Conservation (phyloP, 495 filamentous ascomycete species). For the Aspergillus steynii region DNA sequence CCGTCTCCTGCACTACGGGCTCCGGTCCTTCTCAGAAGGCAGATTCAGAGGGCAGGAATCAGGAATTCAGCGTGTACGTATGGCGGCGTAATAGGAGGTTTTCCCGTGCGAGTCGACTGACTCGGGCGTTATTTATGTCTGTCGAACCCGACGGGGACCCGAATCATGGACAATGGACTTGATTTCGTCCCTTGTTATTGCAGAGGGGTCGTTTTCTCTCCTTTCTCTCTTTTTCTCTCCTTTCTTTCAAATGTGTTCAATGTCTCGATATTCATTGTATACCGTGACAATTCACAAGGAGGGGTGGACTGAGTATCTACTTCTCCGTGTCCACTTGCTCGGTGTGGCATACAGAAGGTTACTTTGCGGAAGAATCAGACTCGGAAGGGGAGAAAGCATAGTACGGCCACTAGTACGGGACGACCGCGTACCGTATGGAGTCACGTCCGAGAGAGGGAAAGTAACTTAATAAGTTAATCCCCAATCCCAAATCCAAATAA, state of each 20-base stretch:
- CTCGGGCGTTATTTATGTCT: neutral
- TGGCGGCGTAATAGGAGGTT: too few species aligned
- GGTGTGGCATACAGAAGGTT: too few species aligned
- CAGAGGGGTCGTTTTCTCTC: neutral
- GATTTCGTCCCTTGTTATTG: neutral
- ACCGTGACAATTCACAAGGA: too few species aligned
- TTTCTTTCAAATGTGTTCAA: neutral
- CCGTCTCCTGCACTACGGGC: slow-evolving; percentile 1
- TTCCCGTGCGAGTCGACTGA: neutral
- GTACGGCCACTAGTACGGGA: neutral
- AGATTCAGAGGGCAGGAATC: too few species aligned
- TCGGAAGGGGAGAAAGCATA: neutral
- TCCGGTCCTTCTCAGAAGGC: neutral
- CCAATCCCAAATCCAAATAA: too few species aligned
- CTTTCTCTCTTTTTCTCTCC: slow-evolving; percentile 1
- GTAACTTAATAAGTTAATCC: too few species aligned
- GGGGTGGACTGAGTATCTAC: too few species aligned
- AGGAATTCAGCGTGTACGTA: too few species aligned
- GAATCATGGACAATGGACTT: neutral
- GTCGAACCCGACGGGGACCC: neutral
- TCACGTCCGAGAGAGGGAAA: too few species aligned
- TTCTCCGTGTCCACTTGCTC: too few species aligned
- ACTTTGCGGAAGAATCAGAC: neutral
- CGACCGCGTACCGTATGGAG: neutral
- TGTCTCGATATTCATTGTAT: too few species aligned